Evolutionary conservation across 306 rosid genomes (phyloP), one percentile per base, ranked within the genome.

Genomic region (Datisca glomerata): DNA sequence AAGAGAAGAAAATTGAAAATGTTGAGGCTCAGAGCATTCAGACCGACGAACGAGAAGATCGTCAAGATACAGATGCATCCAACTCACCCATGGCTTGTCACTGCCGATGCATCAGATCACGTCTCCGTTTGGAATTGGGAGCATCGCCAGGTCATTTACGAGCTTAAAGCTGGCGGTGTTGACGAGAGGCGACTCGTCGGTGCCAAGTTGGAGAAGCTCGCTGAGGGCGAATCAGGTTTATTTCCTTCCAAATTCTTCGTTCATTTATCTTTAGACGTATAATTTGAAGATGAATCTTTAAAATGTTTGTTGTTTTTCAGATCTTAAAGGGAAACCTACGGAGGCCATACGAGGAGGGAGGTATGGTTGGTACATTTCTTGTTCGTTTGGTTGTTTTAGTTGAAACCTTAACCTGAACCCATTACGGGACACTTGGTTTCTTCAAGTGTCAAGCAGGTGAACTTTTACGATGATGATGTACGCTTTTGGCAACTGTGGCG

Each of bases 41-140:
- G 98, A 45, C 98, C 95, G 47, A 65, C 85, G 8, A 64, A 21
- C 20, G 98, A 83, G 47, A 89, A 89, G 78, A 75, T 89, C 69
- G 86, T 89, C 48, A 89, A 84, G 92, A 73, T 89, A 68, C 86
- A 89, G 64, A 48, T 89, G 61, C 98, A 89, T 68, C 98, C 98
- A 15, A 89, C 93, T 38, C 93, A 89, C 75, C 98, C 98, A 57
- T 89, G 98, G 98, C 78, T 89, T 69, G 98, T 89, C 42, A 89
- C 96, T 3, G 93, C 96, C 20, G 96, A 89, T 57, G 93, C 82
- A 37, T 84, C 95, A 51, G 92, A 89, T 73, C 84, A 86, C 57
- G 98, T 89, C 12, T 84, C 96, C 35, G 98, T 89, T 51, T 89
- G 98, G 98, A 89, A 89, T 33, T 89, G 98, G 96, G 96, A 89